phyloP scores from a whole-genome alignment of 2,329 filamentous ascomycete species.

The Lachnellula arida region DNA sequence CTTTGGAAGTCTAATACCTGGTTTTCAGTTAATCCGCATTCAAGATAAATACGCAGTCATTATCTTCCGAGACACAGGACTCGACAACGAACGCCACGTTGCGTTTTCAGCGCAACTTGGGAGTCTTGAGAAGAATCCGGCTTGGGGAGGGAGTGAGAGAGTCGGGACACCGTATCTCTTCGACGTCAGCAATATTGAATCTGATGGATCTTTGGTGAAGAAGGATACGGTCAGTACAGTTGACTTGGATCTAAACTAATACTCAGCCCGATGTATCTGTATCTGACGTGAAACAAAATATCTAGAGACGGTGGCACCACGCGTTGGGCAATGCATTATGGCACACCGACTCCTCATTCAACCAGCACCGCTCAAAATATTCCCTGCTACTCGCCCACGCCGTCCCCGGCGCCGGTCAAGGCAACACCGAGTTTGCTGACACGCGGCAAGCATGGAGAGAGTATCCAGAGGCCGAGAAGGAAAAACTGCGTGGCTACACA shows the following conservation, averaged over 20 bases:
- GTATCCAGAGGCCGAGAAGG: conserved; percentile 31
- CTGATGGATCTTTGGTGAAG: background rate
- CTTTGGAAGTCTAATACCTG: too few species aligned
- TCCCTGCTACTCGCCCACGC: conserved; percentile 20
- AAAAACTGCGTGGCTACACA: conserved; percentile 19
- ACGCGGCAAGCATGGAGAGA: conserved; percentile 45
- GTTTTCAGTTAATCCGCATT: too few species aligned
- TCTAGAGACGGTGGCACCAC: conserved; percentile 17
- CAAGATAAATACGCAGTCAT: conserved; percentile 42
- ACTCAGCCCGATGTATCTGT: too few species aligned
- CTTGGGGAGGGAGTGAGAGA: conserved; percentile 28
- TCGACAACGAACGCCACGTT: conserved; percentile 47
- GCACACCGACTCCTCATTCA: conserved; percentile 27
- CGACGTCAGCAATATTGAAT: background rate
- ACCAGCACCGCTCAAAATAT: conserved; percentile 29
- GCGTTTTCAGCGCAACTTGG: conserved; percentile 45
- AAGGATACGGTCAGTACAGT: background rate
- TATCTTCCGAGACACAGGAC: conserved; percentile 45
- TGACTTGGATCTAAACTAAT: too few species aligned
- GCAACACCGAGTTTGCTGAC: conserved; percentile 49
- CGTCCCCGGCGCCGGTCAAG: conserved; percentile 40
- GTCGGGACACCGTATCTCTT: conserved; percentile 7
- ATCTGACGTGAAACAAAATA: too few species aligned
- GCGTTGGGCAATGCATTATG: conserved; percentile 28
- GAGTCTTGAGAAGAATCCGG: conserved; percentile 38